Evolutionary conservation across 164 flowering plant species (phyloP).

Genomic region (Houttuynia cordata): DNA sequence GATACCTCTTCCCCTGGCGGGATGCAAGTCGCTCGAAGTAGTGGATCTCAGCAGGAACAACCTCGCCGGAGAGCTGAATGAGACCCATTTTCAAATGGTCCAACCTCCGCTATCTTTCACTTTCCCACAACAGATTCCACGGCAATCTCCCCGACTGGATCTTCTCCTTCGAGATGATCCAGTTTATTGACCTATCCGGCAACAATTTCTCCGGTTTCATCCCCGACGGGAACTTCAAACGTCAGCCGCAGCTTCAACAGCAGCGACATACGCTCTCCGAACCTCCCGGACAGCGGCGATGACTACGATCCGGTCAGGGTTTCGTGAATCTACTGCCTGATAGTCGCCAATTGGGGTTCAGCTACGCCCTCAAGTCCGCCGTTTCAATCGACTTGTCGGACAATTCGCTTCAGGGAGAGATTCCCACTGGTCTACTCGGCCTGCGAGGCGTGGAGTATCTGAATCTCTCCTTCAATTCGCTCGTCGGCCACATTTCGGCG

Average conservation of each 20-base stretch:
- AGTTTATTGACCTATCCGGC: constrained; percentile 52
- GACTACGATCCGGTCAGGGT: constrained; percentile 22
- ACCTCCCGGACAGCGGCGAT: constrained; percentile 11
- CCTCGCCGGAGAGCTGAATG: constrained; percentile 61
- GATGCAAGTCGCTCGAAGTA: constrained; percentile 79
- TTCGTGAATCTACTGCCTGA: constrained; percentile 17
- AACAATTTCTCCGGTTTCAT: constrained; percentile 73
- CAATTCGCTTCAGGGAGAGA: constrained; percentile 61
- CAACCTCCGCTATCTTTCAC: constrained; percentile 60
- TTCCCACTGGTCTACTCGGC: constrained; percentile 58
- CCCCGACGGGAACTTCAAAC: constrained; percentile 65
- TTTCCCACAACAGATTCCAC: constrained; percentile 56
- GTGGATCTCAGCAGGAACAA: constrained; percentile 81
- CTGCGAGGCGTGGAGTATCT: constrained; percentile 60
- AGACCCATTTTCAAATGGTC: constrained; percentile 79
- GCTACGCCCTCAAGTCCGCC: constrained; percentile 30
- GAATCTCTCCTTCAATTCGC: constrained; percentile 63
- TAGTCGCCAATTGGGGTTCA: constrained; percentile 40
- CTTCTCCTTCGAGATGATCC: constrained; percentile 50
- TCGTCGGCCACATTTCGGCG: constrained; percentile 51
- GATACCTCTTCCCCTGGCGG: constrained; percentile 84
- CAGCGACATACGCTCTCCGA: constrained; percentile 1
- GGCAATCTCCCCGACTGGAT: constrained; percentile 76
- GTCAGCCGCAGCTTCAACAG: constrained; percentile 35
- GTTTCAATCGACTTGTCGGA: constrained; percentile 61